phyloP scores from a whole-genome alignment of 306 rosid genomes.

The Cucurbita ficifolia region DNA sequence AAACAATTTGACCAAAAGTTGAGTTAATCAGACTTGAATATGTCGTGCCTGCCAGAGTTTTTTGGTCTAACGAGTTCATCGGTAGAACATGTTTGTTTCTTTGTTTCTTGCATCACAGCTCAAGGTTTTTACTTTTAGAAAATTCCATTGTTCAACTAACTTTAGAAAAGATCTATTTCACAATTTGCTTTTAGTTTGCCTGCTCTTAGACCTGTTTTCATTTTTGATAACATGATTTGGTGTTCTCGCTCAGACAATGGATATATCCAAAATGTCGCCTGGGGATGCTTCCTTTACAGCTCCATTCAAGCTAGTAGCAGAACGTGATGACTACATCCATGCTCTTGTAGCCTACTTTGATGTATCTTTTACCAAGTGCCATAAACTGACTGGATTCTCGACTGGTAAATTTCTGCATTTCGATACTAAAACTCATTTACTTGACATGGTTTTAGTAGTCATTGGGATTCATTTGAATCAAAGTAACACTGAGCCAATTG shows the following conservation, averaged over 20 bases:
- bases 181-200: neutral
- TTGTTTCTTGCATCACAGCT: neutral
- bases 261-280: slow-evolving; percentile 87
- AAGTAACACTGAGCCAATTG: too few species aligned
- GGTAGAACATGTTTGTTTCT: neutral
- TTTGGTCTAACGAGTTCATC: too few species aligned
- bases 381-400: slow-evolving; percentile 87
- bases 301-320: slow-evolving; percentile 82
- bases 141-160: too few species aligned
- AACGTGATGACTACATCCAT: slow-evolving; percentile 79
- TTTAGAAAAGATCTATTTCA: neutral
- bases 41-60: too few species aligned
- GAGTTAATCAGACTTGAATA: neutral
- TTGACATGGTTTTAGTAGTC: neutral
- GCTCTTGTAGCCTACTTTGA: slow-evolving; percentile 97
- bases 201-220: neutral
- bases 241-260: slow-evolving; percentile 68
- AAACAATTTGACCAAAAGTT: neutral
- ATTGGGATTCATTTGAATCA: neutral
- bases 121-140: neutral
- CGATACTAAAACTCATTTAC: neutral
- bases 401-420: slow-evolving; percentile 45
- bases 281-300: slow-evolving; percentile 91
- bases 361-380: slow-evolving; percentile 82
- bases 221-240: neutral